These are phyloP conservation scores for Silybum marianum DNA, from an alignment of 129 eudicot genomes.

Conservation along the genomic window DNA sequence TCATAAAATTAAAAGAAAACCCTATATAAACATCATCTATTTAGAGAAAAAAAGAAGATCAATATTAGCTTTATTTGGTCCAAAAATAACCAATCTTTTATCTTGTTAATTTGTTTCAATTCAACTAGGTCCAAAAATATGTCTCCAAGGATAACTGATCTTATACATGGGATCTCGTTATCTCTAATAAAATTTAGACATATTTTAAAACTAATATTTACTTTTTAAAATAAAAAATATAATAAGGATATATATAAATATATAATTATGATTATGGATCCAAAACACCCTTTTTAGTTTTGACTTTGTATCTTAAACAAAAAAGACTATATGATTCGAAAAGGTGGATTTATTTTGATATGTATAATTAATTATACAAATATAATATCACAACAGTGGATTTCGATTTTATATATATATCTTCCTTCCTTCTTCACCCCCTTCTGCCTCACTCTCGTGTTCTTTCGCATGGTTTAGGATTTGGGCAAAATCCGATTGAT, in stretches of 20 bases:
- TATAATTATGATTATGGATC: neutral
- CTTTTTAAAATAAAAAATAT: neutral
- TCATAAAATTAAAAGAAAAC: too few species aligned
- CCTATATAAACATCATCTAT: too few species aligned
- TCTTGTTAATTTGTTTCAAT: too few species aligned
- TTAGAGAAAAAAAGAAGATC: too few species aligned
- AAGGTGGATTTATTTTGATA: neutral
- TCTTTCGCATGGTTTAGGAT: neutral
- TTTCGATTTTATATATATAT: slow-evolving; percentile 17
- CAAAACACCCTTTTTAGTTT: neutral
- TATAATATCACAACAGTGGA: slow-evolving; percentile 7
- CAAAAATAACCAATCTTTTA: too few species aligned
- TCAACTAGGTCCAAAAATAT: too few species aligned
- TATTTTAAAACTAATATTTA: neutral
- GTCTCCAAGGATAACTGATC: too few species aligned
- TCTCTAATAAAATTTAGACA: too few species aligned
- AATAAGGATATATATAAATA: neutral
- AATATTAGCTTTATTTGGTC: too few species aligned
- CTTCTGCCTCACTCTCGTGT: neutral
- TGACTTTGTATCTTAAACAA: neutral
- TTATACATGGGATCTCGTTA: too few species aligned
- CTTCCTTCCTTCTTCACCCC: slow-evolving; percentile 17
- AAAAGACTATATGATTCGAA: neutral
- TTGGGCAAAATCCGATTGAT: neutral
- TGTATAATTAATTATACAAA: neutral